Evolutionary conservation across 805 yeast species (phyloP), one percentile per base, ranked within the genome.

Genomic region (Cyberlindnera euphorbiae): DNA sequence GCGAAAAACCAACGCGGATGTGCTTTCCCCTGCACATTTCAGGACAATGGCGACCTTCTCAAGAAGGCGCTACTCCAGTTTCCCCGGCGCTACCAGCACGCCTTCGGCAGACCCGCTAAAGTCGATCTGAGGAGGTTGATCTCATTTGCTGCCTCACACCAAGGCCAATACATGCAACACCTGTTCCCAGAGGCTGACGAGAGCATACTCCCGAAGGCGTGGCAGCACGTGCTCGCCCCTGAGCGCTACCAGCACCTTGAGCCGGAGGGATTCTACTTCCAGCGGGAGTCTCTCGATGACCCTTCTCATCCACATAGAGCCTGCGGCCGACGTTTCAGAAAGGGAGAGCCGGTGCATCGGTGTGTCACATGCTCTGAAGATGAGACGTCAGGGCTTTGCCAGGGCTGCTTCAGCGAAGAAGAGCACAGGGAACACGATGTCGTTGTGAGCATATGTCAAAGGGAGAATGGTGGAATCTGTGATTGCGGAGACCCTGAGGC

Each of bases 401-500:
- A 79, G 9, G 64, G 71, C 40, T 89, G 97, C 55, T 89, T 67
- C 60, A 75, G 79, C 33, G 75, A 78, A 3, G 76, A 74, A 4
- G 68, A 72, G 37, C 97, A 89, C 58, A 53, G 55, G 24, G 90
- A 77, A 30, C 97, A 89, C 56, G 73, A 76, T 31, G 79, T 83
- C 8, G 74, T 79, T 38, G 72, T 77, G 13, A 67, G 75, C 26
- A 75, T 83, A 6, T 73, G 81, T 39, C 75, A 74, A 28, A 66
- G 84, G 35, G 82, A 76, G 42, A 82, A 69, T 41, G 75, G 75
- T 39, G 85, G 89, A 10, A 47, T 53, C 4, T 55, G 59, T 26
- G 96, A 86, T 52, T 86, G 96, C 57, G 95, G 96, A 4, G 95
- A 87, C 51, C 75, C 78, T 0, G 95, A 84, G 52, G 94, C 94